Evolutionary conservation across 257 asterid genomes (phyloP).

Genomic region (Primulina tabacum): DNA sequence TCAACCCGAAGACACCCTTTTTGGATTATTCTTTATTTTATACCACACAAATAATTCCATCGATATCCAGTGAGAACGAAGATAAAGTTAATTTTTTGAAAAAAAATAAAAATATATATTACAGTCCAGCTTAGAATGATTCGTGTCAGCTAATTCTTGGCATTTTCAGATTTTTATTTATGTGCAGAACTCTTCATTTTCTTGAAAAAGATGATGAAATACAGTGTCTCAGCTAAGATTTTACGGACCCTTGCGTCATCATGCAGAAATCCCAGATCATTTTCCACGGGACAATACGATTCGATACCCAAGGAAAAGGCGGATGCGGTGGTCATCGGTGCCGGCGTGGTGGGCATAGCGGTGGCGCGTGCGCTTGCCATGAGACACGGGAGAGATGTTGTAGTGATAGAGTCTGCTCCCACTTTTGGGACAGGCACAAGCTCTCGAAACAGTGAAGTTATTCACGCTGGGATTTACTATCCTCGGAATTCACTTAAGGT

Average conservation of each 20-base stretch:
- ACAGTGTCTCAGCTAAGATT: constrained; percentile 18
- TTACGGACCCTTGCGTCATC: constrained; percentile 21
- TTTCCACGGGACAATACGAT: constrained; percentile 14
- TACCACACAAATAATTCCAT: too few relatives aligned
- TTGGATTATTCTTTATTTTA: too few relatives aligned
- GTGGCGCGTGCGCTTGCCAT: constrained; percentile 78
- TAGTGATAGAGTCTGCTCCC: constrained; percentile 74
- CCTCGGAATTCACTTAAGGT: constrained; percentile 76
- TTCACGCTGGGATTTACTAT: constrained; percentile 86
- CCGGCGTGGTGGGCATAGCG: constrained; percentile 86
- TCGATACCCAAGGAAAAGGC: constrained; percentile 50
- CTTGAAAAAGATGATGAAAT: constrained; percentile 18
- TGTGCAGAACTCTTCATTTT: not conserved
- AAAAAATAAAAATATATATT: too few relatives aligned
- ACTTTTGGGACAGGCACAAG: constrained; percentile 76
- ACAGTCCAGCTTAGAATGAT: too few relatives aligned
- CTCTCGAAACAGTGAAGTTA: constrained; percentile 91
- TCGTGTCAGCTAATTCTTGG: not conserved
- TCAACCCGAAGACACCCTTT: too few relatives aligned
- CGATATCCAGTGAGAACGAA: too few relatives aligned
- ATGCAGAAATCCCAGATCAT: constrained; percentile 24
- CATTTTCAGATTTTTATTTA: not conserved
- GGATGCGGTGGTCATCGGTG: constrained; percentile 83
- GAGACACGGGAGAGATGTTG: constrained; percentile 60
- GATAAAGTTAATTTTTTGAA: too few relatives aligned